These are phyloP conservation scores for Puccinellia tenuiflora DNA, from an alignment of 176 grass and related monocot species.

Conservation along the genomic window DNA sequence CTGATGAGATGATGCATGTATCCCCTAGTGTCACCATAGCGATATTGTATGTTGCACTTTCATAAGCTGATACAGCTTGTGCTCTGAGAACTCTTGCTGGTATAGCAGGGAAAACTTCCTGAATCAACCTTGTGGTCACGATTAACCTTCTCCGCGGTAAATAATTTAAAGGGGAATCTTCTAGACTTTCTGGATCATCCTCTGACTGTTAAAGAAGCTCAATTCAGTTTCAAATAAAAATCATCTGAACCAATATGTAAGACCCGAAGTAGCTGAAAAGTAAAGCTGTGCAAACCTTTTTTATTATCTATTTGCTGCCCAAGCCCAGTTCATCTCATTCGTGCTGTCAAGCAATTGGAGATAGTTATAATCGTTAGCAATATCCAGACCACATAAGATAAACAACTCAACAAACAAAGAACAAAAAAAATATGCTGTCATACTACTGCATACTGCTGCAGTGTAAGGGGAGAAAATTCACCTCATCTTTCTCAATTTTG, in stretches of 20 bases:
- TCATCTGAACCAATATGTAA: constrained; percentile 19
- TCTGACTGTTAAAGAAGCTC: constrained; percentile 38
- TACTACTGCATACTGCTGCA: neutral
- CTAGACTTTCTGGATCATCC: constrained; percentile 68
- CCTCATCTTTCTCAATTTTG: constrained; percentile 62
- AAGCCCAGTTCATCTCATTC: constrained; percentile 74
- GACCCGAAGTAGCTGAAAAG: neutral
- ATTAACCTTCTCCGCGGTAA: constrained; percentile 64
- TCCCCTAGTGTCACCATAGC: constrained; percentile 70
- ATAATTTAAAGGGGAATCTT: constrained; percentile 41
- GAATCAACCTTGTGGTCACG: constrained; percentile 71
- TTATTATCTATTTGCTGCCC: constrained; percentile 76
- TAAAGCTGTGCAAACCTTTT: constrained; percentile 65
- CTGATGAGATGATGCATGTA: constrained; percentile 61
- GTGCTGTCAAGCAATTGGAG: constrained; percentile 48
- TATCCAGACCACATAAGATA: constrained; percentile 24
- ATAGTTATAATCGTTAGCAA: constrained; percentile 22
- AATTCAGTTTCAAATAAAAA: constrained; percentile 15
- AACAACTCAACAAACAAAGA: constrained; percentile 4
- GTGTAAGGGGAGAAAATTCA: constrained; percentile 37
- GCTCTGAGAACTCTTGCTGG: constrained; percentile 58
- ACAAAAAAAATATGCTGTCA: neutral
- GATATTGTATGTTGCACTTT: constrained; percentile 58
- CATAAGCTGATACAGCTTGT: constrained; percentile 64
- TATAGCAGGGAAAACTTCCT: constrained; percentile 77